Evolutionary conservation across 1,139 yeast genomes (phyloP).

Genomic region (Chernovozyma sophiae-reginae): DNA sequence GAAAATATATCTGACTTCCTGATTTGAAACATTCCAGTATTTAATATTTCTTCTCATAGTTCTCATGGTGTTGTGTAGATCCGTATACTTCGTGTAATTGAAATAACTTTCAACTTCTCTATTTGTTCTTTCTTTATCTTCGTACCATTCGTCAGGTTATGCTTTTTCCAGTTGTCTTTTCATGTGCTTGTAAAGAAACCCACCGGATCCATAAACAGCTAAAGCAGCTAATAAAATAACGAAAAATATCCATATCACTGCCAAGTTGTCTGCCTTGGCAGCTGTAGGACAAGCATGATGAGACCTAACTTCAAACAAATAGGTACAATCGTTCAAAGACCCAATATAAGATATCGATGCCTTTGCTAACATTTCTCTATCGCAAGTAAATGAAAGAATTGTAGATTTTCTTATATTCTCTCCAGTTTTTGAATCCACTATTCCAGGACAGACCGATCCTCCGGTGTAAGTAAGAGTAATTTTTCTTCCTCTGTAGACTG

Average conservation of each 20-base stretch:
- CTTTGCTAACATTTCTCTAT: slow-evolving; percentile 62
- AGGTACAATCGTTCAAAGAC: slow-evolving; percentile 69
- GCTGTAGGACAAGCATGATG: slow-evolving; percentile 88
- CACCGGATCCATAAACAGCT: slow-evolving; percentile 54
- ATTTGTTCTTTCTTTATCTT: background rate
- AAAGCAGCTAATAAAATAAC: slow-evolving; percentile 51
- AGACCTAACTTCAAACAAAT: slow-evolving; percentile 80
- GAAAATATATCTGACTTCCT: too few species aligned
- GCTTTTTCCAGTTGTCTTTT: slow-evolving; percentile 2
- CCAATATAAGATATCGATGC: slow-evolving; percentile 74
- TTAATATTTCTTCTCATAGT: too few species aligned
- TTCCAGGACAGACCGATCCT: slow-evolving; percentile 63
- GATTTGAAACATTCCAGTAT: too few species aligned
- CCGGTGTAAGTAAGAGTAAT: slow-evolving; percentile 64
- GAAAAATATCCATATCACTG: slow-evolving; percentile 57
- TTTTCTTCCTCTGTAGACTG: slow-evolving; percentile 68
- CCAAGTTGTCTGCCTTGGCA: slow-evolving; percentile 51
- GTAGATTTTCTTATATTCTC: slow-evolving; percentile 56
- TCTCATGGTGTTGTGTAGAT: too few species aligned
- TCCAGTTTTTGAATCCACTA: slow-evolving; percentile 30
- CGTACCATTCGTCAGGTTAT: background rate
- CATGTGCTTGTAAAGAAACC: slow-evolving; percentile 40
- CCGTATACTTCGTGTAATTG: background rate
- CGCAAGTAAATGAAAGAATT: slow-evolving; percentile 72
- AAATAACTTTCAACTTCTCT: background rate